These are phyloP conservation scores for Vararia minispora DNA, from an alignment of 768 basidiomycete genomes.

Conservation along the genomic window DNA sequence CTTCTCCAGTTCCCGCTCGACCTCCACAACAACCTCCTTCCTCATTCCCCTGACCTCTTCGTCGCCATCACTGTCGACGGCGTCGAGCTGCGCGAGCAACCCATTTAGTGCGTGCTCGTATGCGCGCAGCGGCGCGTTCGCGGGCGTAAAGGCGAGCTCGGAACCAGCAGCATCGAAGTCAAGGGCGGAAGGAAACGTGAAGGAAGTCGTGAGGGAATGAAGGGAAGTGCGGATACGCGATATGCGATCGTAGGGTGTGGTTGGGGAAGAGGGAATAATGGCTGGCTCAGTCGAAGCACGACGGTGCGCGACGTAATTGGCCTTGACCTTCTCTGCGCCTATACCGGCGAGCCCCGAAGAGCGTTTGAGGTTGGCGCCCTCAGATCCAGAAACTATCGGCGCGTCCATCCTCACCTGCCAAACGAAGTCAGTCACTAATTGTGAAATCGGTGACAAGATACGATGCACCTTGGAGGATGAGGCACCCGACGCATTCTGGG, in stretches of 20 bases:
- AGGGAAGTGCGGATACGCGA: constrained; percentile 4
- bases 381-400: background rate
- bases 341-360: constrained; percentile 5
- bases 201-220: constrained; percentile 1
- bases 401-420: background rate
- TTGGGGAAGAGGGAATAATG: background rate
- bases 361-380: constrained; percentile 8
- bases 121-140: constrained; percentile 48
- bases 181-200: constrained; percentile 7
- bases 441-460: too few relatives aligned
- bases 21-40: constrained; percentile 38
- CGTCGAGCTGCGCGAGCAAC: constrained; percentile 57
- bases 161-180: constrained; percentile 4
- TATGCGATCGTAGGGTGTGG: background rate
- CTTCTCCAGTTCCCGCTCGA: constrained; percentile 49
- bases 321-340: constrained; percentile 5
- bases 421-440: background rate
- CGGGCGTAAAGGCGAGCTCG: constrained; percentile 47
- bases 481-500: background rate
- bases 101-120: constrained; percentile 54
- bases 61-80: constrained; percentile 54
- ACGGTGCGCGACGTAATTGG: constrained; percentile 11
- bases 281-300: background rate
- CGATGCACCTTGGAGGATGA: too few relatives aligned
- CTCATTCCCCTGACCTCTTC: constrained; percentile 38